Base-by-base conservation (phyloP, 495 filamentous ascomycete species). In the Penicillium nucicola region DNA sequence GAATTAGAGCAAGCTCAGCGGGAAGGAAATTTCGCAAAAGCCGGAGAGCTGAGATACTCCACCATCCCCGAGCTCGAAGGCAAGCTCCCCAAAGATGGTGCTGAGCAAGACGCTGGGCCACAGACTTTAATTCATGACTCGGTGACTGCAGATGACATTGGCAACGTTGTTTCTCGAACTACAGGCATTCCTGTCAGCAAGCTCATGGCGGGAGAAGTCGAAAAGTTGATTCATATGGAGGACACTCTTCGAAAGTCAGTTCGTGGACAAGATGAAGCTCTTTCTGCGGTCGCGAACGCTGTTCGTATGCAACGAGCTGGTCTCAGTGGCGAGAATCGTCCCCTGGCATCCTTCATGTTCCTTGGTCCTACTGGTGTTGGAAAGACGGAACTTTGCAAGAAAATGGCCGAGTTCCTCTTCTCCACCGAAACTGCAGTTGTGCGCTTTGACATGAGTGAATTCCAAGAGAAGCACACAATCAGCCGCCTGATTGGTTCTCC, bases 331-430 rank as follows among this genome's bases (percentile, higher is more conserved):
- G 90, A 96, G 53, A 95, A 96, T 59, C 83, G 92, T 1, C 92
- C 93, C 1, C 74, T 95, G 8, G 93, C 92, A 2, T 90, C 85
- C 5, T 97, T 97, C 78, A 96, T 97, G 87, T 97, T 97, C 77
- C 79, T 97, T 14, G 93, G 93, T 0, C 93, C 93, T 6, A 98
- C 93, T 12, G 92, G 93, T 56, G 92, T 97, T 23, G 93, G 93
- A 42, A 98, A 98, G 69, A 98, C 92, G 2, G 93, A 97, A 57
- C 79, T 97, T 5, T 96, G 91, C 78, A 98, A 98, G 79, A 92
- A 91, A 56, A 86, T 98, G 63, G 93, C 92, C 39, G 77, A 78
- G 52, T 96, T 96, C 76, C 74, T 98, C 18, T 98, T 98, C 69
- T 91, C 87, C 0, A 96, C 89, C 3, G 90, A 96, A 58, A 79